Conservation (phyloP, 352 stramenopile species). For the Pythium scleroteichum region DNA sequence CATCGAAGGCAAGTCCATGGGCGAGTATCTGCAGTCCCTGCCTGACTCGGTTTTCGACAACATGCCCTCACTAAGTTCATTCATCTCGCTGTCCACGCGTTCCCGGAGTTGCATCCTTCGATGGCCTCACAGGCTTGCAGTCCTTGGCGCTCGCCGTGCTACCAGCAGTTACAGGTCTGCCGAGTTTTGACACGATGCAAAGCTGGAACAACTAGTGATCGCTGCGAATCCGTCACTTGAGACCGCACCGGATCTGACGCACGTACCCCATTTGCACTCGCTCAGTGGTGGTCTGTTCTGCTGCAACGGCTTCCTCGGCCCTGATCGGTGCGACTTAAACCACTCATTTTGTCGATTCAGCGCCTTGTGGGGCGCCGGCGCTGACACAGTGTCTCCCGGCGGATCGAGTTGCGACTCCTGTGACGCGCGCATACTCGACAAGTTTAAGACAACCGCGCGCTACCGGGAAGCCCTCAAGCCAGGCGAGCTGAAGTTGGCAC, state of each 20-base stretch:
- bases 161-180: constrained; percentile 16
- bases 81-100: constrained; percentile 32
- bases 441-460: neutral
- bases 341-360: constrained; percentile 13
- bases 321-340: constrained; percentile 28
- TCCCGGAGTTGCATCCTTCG: constrained; percentile 28
- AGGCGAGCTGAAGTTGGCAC: neutral
- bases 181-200: constrained; percentile 27
- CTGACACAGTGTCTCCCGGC: neutral
- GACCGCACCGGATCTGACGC: constrained; percentile 15
- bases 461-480: neutral
- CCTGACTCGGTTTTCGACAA: constrained; percentile 29
- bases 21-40: constrained; percentile 20
- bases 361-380: neutral
- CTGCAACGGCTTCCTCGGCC: constrained; percentile 36
- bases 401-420: neutral
- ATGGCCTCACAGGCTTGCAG: constrained; percentile 31
- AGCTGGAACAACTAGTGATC: constrained; percentile 30
- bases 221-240: neutral
- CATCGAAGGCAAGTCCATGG: constrained; percentile 32
- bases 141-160: constrained; percentile 32
- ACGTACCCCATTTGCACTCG: constrained; percentile 30
- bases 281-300: constrained; percentile 17
- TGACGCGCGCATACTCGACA: neutral
- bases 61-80: constrained; percentile 39